Evolutionary conservation across 2,329 filamentous ascomycete species (phyloP).

Genomic region (Epichloe hybrida): DNA sequence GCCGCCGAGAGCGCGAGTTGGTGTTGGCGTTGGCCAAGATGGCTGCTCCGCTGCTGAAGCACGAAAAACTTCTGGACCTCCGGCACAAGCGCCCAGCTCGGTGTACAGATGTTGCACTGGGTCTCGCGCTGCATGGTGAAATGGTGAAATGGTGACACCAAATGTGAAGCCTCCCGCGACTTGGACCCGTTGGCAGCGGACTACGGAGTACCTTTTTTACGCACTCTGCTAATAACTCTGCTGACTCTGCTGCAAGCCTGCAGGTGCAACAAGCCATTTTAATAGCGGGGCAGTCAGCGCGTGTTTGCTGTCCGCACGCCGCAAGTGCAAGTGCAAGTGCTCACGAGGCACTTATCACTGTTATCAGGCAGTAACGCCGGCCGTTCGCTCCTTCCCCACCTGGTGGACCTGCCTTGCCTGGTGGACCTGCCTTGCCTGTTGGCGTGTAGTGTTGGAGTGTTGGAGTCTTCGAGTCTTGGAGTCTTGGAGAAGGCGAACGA

Average conservation of each 20-base stretch:
- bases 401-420: neutral
- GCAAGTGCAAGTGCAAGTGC: no score
- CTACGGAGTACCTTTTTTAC: no score
- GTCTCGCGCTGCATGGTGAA: neutral
- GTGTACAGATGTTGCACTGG: neutral
- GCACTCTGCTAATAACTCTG: no score
- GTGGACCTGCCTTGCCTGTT: no score
- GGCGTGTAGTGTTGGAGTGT: neutral
- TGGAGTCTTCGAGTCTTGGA: no score
- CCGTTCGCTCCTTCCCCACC: constrained; percentile 1
- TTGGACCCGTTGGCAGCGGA: no score
- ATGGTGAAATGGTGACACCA: neutral
- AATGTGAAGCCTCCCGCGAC: neutral
- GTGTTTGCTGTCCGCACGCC: no score
- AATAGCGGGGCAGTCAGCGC: neutral
- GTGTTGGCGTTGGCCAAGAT: neutral
- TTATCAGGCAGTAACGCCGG: no score
- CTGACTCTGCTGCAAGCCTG: no score
- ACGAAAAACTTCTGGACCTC: neutral
- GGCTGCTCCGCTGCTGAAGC: neutral
- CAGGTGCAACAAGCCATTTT: no score
- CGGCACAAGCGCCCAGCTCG: neutral
- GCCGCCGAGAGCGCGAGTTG: neutral
- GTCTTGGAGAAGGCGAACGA: no score
- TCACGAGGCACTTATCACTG: no score